Conservation (phyloP, 2,329 filamentous ascomycete species). For the Whalleya microplaca region DNA sequence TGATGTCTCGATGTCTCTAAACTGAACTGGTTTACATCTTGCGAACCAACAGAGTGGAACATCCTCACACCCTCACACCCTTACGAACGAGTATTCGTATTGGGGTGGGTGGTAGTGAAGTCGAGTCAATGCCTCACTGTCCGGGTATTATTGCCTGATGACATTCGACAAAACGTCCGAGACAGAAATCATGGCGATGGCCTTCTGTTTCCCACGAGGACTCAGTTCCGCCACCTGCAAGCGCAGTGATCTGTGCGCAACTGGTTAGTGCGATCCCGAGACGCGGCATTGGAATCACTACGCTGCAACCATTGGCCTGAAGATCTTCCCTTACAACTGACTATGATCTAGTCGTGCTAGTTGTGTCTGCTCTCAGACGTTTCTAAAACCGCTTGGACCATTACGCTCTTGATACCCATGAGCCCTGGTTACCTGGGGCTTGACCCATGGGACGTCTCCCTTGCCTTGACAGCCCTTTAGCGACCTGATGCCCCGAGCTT, state of each 20-base stretch:
- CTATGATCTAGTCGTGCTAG: neutral
- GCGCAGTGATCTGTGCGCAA: constrained; percentile 3
- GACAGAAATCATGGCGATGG: constrained; percentile 7
- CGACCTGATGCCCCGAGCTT: constrained; percentile 8
- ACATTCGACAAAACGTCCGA: constrained; percentile 16
- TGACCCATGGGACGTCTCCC: neutral
- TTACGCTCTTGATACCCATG: constrained; percentile 4
- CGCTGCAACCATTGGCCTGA: constrained; percentile 3
- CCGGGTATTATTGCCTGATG: neutral
- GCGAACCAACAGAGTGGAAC: neutral
- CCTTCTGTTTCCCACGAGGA: neutral
- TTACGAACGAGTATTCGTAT: too few relatives aligned
- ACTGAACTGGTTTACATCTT: neutral
- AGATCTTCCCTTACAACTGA: neutral
- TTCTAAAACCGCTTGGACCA: constrained; percentile 19
- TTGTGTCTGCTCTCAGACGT: constrained; percentile 6
- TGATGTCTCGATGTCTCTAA: too few relatives aligned
- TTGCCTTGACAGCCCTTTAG: neutral
- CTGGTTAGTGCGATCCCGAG: constrained; percentile 28
- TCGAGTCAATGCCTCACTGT: neutral
- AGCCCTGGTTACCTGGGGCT: too few relatives aligned
- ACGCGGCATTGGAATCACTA: constrained; percentile 26
- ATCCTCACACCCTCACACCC: too few relatives aligned
- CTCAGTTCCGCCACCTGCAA: neutral
- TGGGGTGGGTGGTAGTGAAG: too few relatives aligned